Conservation (phyloP, 2,329 filamentous ascomycete genomes). For the Blastomyces parvus region DNA sequence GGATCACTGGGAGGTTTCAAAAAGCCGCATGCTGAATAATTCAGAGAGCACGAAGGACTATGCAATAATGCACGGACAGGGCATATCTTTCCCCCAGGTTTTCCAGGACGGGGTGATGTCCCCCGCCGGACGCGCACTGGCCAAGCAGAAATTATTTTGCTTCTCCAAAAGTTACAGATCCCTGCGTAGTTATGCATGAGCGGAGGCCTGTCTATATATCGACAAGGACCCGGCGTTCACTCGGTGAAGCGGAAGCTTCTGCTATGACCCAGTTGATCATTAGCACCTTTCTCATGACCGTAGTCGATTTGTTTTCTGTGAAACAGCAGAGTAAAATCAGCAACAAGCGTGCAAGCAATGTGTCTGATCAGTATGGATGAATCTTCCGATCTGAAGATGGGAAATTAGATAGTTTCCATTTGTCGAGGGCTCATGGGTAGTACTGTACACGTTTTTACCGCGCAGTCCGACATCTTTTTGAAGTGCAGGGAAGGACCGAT, state of each 20-base stretch:
- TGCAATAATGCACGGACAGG: not conserved
- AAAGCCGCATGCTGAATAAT: not conserved
- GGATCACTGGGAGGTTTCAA: not conserved
- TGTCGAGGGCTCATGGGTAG: too few species aligned
- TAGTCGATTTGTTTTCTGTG: not conserved
- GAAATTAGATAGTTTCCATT: not conserved
- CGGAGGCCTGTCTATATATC: not conserved
- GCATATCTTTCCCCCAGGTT: not conserved
- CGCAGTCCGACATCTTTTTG: not conserved
- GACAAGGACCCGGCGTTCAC: not conserved
- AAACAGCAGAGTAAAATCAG: not conserved
- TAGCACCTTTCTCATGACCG: not conserved
- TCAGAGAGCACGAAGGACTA: not conserved
- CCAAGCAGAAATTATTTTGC: not conserved
- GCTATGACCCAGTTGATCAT: not conserved
- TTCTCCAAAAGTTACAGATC: not conserved
- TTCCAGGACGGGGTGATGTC: not conserved
- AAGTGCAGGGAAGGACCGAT: not conserved
- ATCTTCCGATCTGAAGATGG: not conserved
- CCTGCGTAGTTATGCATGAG: not conserved
- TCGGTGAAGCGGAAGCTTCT: not conserved
- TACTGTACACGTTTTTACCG: too few species aligned
- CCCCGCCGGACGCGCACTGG: not conserved
- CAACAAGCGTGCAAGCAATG: too few species aligned
- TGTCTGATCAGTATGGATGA: too few species aligned